These are phyloP conservation scores for Plectranthus barbatus DNA, from an alignment of 257 asterid genomes.

Conservation along the genomic window DNA sequence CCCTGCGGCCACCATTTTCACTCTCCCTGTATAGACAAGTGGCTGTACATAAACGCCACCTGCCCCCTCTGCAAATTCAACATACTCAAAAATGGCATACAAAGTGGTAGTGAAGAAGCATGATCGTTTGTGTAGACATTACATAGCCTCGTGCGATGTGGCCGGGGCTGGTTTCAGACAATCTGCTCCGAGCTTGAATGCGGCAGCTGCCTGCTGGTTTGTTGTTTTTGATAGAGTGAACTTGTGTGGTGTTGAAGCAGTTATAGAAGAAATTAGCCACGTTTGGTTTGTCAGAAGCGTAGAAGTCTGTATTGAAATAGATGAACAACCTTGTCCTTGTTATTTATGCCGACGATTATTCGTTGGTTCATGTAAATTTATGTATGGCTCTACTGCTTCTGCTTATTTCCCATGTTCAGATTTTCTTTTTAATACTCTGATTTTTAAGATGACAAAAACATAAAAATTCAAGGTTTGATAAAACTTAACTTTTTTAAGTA, in stretches of 20 bases:
- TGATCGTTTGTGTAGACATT: too few species aligned
- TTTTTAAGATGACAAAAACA: background rate
- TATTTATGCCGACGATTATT: background rate
- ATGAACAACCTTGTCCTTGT: background rate
- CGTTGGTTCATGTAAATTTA: background rate
- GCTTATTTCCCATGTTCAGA: too few species aligned
- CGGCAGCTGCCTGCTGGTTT: background rate
- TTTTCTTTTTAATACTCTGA: too few species aligned
- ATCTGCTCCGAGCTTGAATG: background rate
- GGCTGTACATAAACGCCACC: conserved; percentile 75
- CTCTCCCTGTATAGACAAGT: conserved; percentile 71
- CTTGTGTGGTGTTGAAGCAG: background rate
- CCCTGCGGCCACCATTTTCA: conserved; percentile 92
- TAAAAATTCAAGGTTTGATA: too few species aligned
- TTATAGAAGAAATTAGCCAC: background rate
- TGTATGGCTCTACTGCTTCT: background rate
- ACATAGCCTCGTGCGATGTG: background rate
- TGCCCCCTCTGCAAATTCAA: conserved; percentile 88
- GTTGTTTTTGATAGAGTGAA: conserved; percentile 1
- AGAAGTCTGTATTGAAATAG: background rate
- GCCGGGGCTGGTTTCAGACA: background rate
- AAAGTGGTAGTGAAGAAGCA: conserved; percentile 62
- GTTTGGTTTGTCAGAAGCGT: background rate
- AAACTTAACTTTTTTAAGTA: too few species aligned
- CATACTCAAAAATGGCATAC: conserved; percentile 61